phyloP scores from a whole-genome alignment of 345 rosid genomes.

The Syzygium jambos region DNA sequence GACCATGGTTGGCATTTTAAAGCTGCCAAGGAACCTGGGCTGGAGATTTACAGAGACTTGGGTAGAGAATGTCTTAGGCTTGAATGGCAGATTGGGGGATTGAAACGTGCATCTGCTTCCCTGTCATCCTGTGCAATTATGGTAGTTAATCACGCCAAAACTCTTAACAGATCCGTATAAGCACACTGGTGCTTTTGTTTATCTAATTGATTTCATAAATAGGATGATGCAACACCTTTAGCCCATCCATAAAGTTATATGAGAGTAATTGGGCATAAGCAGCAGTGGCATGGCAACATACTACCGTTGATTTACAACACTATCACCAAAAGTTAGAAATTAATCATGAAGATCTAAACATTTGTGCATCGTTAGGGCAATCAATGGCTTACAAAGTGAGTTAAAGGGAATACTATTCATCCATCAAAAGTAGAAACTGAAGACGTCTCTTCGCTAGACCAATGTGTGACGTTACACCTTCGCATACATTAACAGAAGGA shows the following conservation, averaged over 20 bases:
- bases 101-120: slow-evolving; percentile 53
- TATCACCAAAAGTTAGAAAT: no score
- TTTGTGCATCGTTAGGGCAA: no score
- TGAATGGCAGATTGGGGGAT: slow-evolving; percentile 33
- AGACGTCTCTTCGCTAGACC: no score
- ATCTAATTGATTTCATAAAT: neutral
- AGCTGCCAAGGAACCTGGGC: slow-evolving; percentile 35
- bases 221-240: neutral
- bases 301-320: no score
- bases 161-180: slow-evolving; percentile 3
- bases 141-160: slow-evolving; percentile 17
- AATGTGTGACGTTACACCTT: neutral
- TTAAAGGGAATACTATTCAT: no score
- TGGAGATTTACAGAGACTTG: slow-evolving; percentile 28
- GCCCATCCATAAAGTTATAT: no score
- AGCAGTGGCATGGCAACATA: no score
- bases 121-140: slow-evolving; percentile 50
- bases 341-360: no score
- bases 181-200: neutral
- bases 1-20: slow-evolving; percentile 28
- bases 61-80: slow-evolving; percentile 35
- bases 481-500: neutral
- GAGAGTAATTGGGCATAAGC: no score
- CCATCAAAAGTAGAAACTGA: no score
- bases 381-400: no score